Evolutionary conservation across 345 rosid species (phyloP).

Genomic region (Gossypium raimondii): DNA sequence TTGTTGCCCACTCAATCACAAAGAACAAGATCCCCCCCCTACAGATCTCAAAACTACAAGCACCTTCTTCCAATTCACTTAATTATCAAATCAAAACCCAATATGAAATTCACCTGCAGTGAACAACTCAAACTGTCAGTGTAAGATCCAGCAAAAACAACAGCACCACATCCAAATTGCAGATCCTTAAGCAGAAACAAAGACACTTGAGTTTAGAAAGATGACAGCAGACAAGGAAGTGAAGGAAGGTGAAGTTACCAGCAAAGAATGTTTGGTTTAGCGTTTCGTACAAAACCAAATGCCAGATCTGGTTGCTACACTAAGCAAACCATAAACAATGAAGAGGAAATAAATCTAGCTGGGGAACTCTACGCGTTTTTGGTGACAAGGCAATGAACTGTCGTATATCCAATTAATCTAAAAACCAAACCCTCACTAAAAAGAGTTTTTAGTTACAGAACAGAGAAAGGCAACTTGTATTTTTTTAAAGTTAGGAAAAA

Average conservation of each 20-base stretch:
- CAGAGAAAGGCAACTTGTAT: not conserved
- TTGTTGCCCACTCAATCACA: not conserved
- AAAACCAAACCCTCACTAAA: not conserved
- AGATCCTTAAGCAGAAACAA: not conserved
- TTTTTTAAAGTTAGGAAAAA: not conserved
- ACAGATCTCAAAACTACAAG: not conserved
- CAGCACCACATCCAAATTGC: not conserved
- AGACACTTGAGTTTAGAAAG: not conserved
- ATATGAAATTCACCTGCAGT: constrained; percentile 19
- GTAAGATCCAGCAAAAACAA: constrained; percentile 12
- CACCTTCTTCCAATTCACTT: constrained; percentile 13
- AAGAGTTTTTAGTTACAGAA: not conserved
- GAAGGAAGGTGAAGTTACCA: constrained; percentile 20
- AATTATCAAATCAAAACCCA: not conserved
- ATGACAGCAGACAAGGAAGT: constrained; percentile 3
- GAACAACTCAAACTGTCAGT: not conserved
- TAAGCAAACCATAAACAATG: constrained; percentile 23
- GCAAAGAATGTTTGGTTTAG: constrained; percentile 44
- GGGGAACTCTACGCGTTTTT: constrained; percentile 56
- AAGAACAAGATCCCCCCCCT: not conserved
- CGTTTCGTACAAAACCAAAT: constrained; percentile 27
- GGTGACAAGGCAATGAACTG: constrained; percentile 52
- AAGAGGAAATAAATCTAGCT: constrained; percentile 25
- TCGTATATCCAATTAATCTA: constrained; percentile 24
- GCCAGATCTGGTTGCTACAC: constrained; percentile 49